phyloP scores from a whole-genome alignment of 2,329 filamentous ascomycete genomes.

The Nakataea oryzae region DNA sequence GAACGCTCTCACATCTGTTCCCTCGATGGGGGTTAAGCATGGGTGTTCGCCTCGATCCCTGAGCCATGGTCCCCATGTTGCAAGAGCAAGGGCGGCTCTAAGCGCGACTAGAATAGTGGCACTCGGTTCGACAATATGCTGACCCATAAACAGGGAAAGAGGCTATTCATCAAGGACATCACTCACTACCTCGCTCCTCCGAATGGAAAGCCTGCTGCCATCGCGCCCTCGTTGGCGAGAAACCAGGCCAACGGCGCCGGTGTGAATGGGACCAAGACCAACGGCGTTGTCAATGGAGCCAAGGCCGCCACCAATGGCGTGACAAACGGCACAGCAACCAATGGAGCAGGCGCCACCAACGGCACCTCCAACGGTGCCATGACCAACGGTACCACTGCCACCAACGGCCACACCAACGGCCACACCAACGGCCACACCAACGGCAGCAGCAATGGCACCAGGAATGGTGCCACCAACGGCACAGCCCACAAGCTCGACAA shows the following conservation, averaged over 20 bases:
- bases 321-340: constrained; percentile 17
- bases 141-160: constrained; percentile 55
- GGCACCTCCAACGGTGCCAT: constrained; percentile 65
- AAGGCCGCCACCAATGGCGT: constrained; percentile 26
- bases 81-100: too few relatives aligned
- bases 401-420: constrained; percentile 11
- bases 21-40: not conserved
- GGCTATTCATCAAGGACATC: constrained; percentile 97
- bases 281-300: constrained; percentile 12
- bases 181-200: constrained; percentile 83
- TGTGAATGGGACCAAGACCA: constrained; percentile 12
- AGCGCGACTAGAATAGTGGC: too few relatives aligned
- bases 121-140: not conserved
- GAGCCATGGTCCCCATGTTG: not conserved
- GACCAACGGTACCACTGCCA: constrained; percentile 4
- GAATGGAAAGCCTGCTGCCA: constrained; percentile 51
- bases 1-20: not conserved
- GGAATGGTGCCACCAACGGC: constrained; percentile 18
- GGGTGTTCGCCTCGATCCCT: not conserved
- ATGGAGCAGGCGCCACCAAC: constrained; percentile 35
- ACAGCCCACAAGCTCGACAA: constrained; percentile 51
- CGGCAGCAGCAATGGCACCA: constrained; percentile 17
- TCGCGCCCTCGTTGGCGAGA: constrained; percentile 67
- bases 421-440: constrained; percentile 15
- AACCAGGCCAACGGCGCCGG: constrained; percentile 14